phyloP scores from a whole-genome alignment of 352 stramenopile species.

The Globisporangium cylindrosporum region DNA sequence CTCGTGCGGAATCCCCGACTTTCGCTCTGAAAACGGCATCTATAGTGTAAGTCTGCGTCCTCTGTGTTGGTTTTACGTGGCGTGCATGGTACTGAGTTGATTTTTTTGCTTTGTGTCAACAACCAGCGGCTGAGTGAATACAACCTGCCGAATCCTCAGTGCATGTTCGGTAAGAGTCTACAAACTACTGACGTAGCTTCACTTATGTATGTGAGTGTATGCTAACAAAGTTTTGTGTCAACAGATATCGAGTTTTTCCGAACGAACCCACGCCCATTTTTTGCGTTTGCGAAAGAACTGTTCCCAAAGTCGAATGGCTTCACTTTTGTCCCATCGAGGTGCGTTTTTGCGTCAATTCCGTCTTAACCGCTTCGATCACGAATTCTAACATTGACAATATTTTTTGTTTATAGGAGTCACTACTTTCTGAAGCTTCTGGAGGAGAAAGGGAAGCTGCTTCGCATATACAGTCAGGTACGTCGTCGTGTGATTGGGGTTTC shows the following conservation, averaged over 20 bases:
- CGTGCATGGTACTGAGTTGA: neutral
- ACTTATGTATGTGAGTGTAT: neutral
- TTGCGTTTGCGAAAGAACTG: conserved; percentile 92
- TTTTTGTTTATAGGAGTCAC: conserved; percentile 73
- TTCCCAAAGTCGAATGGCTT: conserved; percentile 81
- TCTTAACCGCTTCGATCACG: neutral
- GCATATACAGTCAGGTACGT: conserved; percentile 88
- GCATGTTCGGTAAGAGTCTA: conserved; percentile 71
- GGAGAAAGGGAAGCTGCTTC: conserved; percentile 90
- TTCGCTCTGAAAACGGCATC: conserved; percentile 92
- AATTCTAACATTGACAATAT: neutral
- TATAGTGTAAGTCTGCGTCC: conserved; percentile 75
- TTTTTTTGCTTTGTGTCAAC: conserved; percentile 2
- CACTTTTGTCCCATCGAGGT: conserved; percentile 77
- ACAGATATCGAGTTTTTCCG: conserved; percentile 97
- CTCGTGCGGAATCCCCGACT: conserved; percentile 98
- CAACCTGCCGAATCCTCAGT: conserved; percentile 81
- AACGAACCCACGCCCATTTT: conserved; percentile 96
- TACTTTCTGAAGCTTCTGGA: conserved; percentile 95
- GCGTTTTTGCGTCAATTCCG: neutral
- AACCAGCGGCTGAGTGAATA: conserved; percentile 71
- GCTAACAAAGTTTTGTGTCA: neutral
- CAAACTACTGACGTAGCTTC: neutral
- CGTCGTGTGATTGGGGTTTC: neutral
- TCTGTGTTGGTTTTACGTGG: neutral